Percentiles rank a stretch among this genome's conserved stretches.
These are phyloP conservation scores for Metschnikowia aberdeeniae DNA, from an alignment of 805 yeast species.

Conservation along the genomic window DNA sequence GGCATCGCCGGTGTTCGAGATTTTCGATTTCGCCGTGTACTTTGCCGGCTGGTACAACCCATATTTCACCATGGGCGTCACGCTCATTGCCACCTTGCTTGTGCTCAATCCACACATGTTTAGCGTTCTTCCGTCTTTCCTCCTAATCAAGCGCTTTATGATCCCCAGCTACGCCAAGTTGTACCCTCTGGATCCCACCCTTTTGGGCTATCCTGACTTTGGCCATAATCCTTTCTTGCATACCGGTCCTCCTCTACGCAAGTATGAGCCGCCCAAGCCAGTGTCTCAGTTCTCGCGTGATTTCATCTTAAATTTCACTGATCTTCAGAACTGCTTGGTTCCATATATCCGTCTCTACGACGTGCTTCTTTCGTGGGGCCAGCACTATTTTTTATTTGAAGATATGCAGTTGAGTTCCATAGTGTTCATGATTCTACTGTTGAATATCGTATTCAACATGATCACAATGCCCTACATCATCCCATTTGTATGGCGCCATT, in stretches of 20 bases:
- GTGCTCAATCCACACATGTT: slow-evolving; percentile 60
- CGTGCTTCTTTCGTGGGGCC: slow-evolving; percentile 43
- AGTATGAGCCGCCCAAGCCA: slow-evolving; percentile 57
- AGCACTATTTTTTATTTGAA: slow-evolving; percentile 58
- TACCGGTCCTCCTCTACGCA: slow-evolving; percentile 45
- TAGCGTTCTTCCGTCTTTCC: slow-evolving; percentile 50
- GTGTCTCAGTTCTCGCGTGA: slow-evolving; percentile 77
- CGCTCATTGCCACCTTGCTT: slow-evolving; percentile 47
- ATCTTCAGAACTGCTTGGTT: slow-evolving; percentile 76
- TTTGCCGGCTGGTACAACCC: slow-evolving; percentile 65
- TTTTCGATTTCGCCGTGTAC: slow-evolving; percentile 52
- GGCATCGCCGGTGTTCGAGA: slow-evolving; percentile 55
- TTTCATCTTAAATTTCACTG: slow-evolving; percentile 73
- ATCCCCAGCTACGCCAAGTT: slow-evolving; percentile 60
- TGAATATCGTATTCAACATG: slow-evolving; percentile 17
- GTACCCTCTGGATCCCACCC: slow-evolving; percentile 57
- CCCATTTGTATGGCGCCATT: slow-evolving; percentile 25
- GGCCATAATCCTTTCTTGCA: slow-evolving; percentile 33
- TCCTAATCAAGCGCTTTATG: slow-evolving; percentile 52
- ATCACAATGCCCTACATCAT: slow-evolving; percentile 28
- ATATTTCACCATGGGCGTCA: slow-evolving; percentile 53
- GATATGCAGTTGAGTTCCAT: slow-evolving; percentile 58
- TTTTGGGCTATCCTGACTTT: slow-evolving; percentile 16
- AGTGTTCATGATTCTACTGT: slow-evolving; percentile 40
- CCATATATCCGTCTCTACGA: slow-evolving; percentile 63